Conservation (phyloP, 129 eudicot genomes). For the Lonicera japonica region DNA sequence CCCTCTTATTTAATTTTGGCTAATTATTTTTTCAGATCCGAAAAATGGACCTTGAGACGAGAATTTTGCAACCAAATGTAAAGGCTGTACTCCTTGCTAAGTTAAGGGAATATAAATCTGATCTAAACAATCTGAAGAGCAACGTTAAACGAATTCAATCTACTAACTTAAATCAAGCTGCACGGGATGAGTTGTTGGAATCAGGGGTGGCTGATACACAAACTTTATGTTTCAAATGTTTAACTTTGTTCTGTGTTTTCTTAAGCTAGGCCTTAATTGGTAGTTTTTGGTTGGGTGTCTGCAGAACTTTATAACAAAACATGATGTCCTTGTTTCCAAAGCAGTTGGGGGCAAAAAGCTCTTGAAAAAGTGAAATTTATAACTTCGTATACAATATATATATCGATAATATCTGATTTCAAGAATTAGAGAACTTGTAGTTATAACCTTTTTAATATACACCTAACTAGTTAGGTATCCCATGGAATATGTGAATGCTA, state of each 20-base stretch:
- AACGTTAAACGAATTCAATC: slow-evolving; percentile 53
- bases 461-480: neutral
- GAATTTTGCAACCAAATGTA: slow-evolving; percentile 63
- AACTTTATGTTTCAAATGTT: slow-evolving; percentile 26
- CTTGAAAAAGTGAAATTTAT: neutral
- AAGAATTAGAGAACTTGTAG: neutral
- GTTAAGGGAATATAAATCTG: slow-evolving; percentile 62
- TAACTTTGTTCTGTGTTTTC: neutral
- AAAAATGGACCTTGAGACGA: slow-evolving; percentile 72
- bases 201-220: slow-evolving; percentile 53
- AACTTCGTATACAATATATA: too few relatives aligned
- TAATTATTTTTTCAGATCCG: slow-evolving; percentile 37
- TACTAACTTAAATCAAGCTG: slow-evolving; percentile 51
- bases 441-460: neutral
- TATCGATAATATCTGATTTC: neutral
- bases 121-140: slow-evolving; percentile 57
- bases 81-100: slow-evolving; percentile 64
- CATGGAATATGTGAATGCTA: neutral
- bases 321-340: neutral
- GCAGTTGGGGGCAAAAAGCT: neutral
- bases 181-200: slow-evolving; percentile 59
- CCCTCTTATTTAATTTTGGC: slow-evolving; percentile 1
- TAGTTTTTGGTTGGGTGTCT: neutral
- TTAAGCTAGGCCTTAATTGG: neutral
- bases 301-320: neutral